These are phyloP conservation scores for Phyllosticta citrichinensis DNA, from an alignment of 2,329 filamentous ascomycete species.

Conservation along the genomic window DNA sequence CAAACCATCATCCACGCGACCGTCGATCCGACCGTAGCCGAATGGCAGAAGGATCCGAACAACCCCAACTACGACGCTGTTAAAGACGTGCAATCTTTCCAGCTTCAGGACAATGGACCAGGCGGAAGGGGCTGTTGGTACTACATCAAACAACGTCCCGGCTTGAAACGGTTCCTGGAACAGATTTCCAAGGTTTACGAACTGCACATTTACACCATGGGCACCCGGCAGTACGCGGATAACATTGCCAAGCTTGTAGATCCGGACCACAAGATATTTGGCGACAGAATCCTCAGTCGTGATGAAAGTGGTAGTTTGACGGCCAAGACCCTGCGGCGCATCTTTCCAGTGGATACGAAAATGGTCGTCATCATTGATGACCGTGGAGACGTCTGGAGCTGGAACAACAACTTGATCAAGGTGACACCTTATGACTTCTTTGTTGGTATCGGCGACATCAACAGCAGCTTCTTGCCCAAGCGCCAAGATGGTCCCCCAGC, in stretches of 20 bases:
- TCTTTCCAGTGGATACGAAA: constrained; percentile 94
- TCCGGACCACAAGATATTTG: constrained; percentile 79
- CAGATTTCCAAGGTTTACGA: constrained; percentile 75
- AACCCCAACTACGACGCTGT: constrained; percentile 90
- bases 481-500: constrained; percentile 32
- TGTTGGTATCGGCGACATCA: constrained; percentile 95
- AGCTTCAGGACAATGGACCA: constrained; percentile 67
- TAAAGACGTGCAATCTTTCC: constrained; percentile 79
- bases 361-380: constrained; percentile 99
- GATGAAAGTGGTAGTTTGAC: constrained; percentile 94
- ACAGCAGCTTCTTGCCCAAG: constrained; percentile 91
- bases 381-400: constrained; percentile 90
- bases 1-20: constrained; percentile 98
- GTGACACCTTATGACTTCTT: constrained; percentile 97
- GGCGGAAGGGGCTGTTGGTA: constrained; percentile 77
- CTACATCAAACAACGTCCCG: constrained; percentile 95
- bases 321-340: constrained; percentile 75
- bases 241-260: constrained; percentile 90
- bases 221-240: constrained; percentile 88
- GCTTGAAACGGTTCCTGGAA: constrained; percentile 69
- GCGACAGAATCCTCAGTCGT: constrained; percentile 87
- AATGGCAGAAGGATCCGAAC: constrained; percentile 81
- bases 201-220: constrained; percentile 98
- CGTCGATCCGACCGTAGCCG: constrained; percentile 89
- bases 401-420: constrained; percentile 86